These are phyloP conservation scores for Diaporthe aspalathi DNA, from an alignment of 2,329 filamentous ascomycete genomes.

Conservation along the genomic window DNA sequence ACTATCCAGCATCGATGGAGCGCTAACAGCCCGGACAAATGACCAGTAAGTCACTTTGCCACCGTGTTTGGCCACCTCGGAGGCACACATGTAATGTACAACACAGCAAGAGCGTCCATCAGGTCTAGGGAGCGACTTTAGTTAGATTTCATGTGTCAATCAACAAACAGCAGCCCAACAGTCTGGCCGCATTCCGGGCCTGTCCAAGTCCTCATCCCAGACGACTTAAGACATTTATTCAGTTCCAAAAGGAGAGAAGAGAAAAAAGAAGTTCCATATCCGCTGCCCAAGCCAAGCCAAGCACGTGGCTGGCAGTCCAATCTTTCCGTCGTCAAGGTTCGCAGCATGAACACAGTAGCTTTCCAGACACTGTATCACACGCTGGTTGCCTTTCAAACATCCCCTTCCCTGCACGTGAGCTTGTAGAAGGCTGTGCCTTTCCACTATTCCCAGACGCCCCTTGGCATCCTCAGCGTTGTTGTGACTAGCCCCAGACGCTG, in stretches of 20 bases:
- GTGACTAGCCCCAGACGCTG: conserved; percentile 51
- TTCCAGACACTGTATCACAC: background rate
- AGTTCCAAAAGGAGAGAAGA: background rate
- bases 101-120: background rate
- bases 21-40: background rate
- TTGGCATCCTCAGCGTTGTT: conserved; percentile 63
- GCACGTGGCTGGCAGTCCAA: background rate
- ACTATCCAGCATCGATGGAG: background rate
- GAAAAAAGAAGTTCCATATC: background rate
- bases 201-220: conserved; percentile 29
- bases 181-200: background rate
- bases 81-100: background rate
- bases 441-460: background rate
- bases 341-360: background rate
- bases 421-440: background rate
- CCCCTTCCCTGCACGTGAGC: accelerated
- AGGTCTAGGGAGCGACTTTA: conserved; percentile 30
- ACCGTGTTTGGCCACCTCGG: background rate
- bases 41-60: background rate
- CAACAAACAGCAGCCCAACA: background rate
- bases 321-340: background rate
- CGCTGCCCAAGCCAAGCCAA: background rate
- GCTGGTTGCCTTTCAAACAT: background rate
- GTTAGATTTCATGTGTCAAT: conserved; percentile 22
- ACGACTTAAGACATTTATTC: conserved; percentile 40